Percentiles rank a stretch among this genome's conserved stretches.
Evolutionary conservation across 345 rosid genomes (phyloP).

Genomic region (Salix viminalis): DNA sequence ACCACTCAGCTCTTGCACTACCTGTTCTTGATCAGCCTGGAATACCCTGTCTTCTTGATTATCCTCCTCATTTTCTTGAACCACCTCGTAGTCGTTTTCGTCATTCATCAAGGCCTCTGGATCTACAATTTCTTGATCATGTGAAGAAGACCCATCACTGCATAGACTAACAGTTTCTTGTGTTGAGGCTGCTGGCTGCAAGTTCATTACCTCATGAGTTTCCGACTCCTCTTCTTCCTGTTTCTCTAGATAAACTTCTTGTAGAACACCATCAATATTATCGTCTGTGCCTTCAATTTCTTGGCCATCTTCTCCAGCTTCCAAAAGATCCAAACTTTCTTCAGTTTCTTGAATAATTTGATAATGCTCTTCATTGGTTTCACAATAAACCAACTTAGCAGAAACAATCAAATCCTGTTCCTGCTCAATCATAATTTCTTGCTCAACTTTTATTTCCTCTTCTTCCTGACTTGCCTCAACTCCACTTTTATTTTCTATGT

Average conservation of each 20-base stretch:
- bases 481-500: neutral
- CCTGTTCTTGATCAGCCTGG: constrained; percentile 6
- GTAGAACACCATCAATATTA: neutral
- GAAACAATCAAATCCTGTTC: constrained; percentile 22
- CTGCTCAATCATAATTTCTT: constrained; percentile 30
- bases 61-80: constrained; percentile 30
- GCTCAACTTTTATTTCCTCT: neutral
- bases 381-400: constrained; percentile 32
- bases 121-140: constrained; percentile 16
- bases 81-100: constrained; percentile 21
- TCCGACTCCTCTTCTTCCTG: constrained; percentile 5
- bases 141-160: neutral
- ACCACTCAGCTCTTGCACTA: constrained; percentile 3
- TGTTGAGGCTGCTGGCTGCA: constrained; percentile 1
- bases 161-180: neutral
- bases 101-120: constrained; percentile 6
- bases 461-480: neutral
- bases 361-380: constrained; percentile 18
- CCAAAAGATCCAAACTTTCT: neutral
- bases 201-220: neutral
- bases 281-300: neutral
- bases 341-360: constrained; percentile 13
- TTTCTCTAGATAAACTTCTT: neutral
- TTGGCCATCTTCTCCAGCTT: constrained; percentile 14
- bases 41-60: neutral